These are phyloP conservation scores for Gossypium laxum DNA, from an alignment of 441 rosid species.

Conservation along the genomic window DNA sequence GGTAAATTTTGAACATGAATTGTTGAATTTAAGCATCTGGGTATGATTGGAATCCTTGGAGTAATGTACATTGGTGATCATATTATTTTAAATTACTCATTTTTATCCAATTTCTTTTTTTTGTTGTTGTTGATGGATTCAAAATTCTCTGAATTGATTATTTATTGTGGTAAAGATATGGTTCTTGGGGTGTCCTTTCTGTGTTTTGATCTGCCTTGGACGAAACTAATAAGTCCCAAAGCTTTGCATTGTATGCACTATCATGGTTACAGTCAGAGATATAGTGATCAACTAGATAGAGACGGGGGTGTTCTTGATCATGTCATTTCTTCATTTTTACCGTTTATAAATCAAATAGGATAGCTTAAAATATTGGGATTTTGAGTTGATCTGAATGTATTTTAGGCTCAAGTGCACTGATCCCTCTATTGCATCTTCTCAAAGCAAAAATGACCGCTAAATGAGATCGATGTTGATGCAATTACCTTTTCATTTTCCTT, in stretches of 20 bases:
- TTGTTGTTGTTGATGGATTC: too few species aligned
- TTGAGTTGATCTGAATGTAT: background rate
- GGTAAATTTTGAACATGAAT: too few species aligned
- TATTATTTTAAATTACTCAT: background rate
- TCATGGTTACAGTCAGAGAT: background rate
- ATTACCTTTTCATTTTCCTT: background rate
- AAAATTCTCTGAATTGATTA: too few species aligned
- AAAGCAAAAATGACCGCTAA: background rate
- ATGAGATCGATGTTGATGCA: background rate
- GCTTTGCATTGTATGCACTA: background rate
- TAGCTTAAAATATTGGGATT: background rate
- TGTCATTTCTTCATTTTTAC: background rate
- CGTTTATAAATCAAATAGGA: background rate
- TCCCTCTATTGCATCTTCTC: background rate
- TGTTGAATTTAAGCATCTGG: too few species aligned
- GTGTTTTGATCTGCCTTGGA: too few species aligned
- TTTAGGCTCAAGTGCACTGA: background rate
- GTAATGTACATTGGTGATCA: too few species aligned
- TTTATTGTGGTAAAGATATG: too few species aligned
- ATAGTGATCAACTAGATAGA: background rate
- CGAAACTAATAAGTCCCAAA: background rate
- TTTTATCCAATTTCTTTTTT: background rate
- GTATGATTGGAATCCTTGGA: too few species aligned
- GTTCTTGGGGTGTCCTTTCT: too few species aligned
- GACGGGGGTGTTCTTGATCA: background rate